phyloP scores from a whole-genome alignment of 768 basidiomycete genomes.

The Kwoniella dendrophila region DNA sequence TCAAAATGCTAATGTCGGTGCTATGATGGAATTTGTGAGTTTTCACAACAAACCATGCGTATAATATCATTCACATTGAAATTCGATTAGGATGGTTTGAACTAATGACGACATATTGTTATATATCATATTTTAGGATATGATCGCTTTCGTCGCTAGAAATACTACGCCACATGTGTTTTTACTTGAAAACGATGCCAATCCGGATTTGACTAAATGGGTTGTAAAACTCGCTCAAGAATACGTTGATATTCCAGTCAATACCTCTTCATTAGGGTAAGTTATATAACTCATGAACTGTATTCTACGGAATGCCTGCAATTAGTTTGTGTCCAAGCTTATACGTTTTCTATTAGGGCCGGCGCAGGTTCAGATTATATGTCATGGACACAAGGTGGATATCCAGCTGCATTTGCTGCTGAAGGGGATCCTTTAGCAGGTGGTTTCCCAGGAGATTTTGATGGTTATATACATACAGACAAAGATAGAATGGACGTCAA shows the following conservation, averaged over 20 bases:
- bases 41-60: neutral
- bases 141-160: slow-evolving; percentile 33
- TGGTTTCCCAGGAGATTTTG: slow-evolving; percentile 32
- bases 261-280: slow-evolving; percentile 21
- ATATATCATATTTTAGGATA: slow-evolving; percentile 28
- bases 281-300: slow-evolving; percentile 2
- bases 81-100: neutral
- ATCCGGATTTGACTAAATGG: slow-evolving; percentile 35
- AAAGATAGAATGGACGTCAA: slow-evolving; percentile 37
- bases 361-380: slow-evolving; percentile 40
- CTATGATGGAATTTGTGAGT: slow-evolving; percentile 72
- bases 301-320: neutral
- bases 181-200: slow-evolving; percentile 28
- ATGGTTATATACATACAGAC: slow-evolving; percentile 35
- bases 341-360: neutral
- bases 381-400: slow-evolving; percentile 33
- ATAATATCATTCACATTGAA: neutral
- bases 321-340: neutral
- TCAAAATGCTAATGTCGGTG: slow-evolving; percentile 67
- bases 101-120: neutral
- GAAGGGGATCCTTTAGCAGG: slow-evolving; percentile 29
- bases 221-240: slow-evolving; percentile 27
- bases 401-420: slow-evolving; percentile 36
- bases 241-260: slow-evolving; percentile 29
- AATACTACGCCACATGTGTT: slow-evolving; percentile 28